Percentiles rank a stretch among this genome's conserved stretches.
Conservation (phyloP, 2,329 filamentous ascomycete genomes). For the Ophiostoma quercus region DNA sequence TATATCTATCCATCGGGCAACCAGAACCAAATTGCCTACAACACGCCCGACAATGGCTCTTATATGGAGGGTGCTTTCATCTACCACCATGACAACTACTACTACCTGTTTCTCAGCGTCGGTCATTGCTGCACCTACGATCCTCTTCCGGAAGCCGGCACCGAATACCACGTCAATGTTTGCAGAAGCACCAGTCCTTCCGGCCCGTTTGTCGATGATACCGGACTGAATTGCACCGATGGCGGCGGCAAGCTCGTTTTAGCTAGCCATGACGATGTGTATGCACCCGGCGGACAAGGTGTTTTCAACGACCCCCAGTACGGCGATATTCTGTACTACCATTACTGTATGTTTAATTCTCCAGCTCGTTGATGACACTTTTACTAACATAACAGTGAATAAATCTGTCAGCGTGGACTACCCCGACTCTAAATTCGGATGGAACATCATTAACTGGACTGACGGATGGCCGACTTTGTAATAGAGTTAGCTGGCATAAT, state of each 20-base stretch:
- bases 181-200: conserved; percentile 52
- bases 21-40: conserved; percentile 22
- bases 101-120: conserved; percentile 62
- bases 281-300: conserved; percentile 59
- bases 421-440: not conserved
- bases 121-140: conserved; percentile 35
- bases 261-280: conserved; percentile 52
- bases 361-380: not conserved
- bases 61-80: conserved; percentile 54
- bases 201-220: conserved; percentile 53
- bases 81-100: conserved; percentile 51
- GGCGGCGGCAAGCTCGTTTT: conserved; percentile 56
- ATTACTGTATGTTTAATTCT: conserved; percentile 39
- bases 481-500: not conserved
- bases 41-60: conserved; percentile 13
- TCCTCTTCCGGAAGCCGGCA: conserved; percentile 24
- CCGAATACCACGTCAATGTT: conserved; percentile 61
- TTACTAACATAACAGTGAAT: not conserved
- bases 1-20: conserved; percentile 26
- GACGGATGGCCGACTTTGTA: not conserved
- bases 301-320: conserved; percentile 45
- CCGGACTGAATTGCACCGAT: conserved; percentile 47
- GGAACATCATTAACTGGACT: not conserved
- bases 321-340: conserved; percentile 54
- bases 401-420: not conserved